Base-by-base conservation (phyloP, 2,329 filamentous ascomycete genomes). In the Sporothrix globosa region DNA sequence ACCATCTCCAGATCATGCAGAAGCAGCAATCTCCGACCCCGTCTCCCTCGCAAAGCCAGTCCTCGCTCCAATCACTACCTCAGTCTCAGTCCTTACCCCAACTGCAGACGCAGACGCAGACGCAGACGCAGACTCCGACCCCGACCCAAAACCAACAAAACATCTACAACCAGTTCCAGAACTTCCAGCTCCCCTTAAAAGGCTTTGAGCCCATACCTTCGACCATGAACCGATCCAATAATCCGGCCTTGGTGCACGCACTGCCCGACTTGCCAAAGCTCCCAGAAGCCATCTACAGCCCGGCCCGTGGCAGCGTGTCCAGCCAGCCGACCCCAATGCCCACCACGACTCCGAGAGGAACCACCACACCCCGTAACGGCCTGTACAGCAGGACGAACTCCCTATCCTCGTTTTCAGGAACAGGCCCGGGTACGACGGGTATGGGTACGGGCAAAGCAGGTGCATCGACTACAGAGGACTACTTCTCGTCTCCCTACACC, bases 221-320 rank as follows among this genome's bases (percentile, higher is more conserved):
- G 1, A 17, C 60, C 7, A 39, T 54, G 9, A 21, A 24, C 13
- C 54, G 50, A 4, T n/a, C 70, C 2, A 52, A n/a, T 19, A 69
- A 63, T n/a, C 71, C 67, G 4, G 17, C 70, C 6, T 50, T 73
- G n/a, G 56, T 73, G 48, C 63, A 71, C 11, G 17, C 70, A n/a
- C 77, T 87, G 9, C 83, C 86, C 13, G 83, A 83, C 19, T 81
- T 93, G 76, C 91, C 91, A 13, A 91, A 91, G 77, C 80, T 90
- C 60, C 91, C 91, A 1, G 90, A 90, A 75, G 90, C 91, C 9
- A 91, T 92, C 4, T 94, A 93, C 76, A 93, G 89, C 75, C 91
- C 91, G n/a, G 90, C 90, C 1, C 85, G 91, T 46, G 92, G 91
- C 39, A 91, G 88, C 70, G 83, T 90, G 4, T 88, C 89, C 3